These are phyloP conservation scores for Cyathus striatus DNA, from an alignment of 768 basidiomycete species.

Conservation along the genomic window DNA sequence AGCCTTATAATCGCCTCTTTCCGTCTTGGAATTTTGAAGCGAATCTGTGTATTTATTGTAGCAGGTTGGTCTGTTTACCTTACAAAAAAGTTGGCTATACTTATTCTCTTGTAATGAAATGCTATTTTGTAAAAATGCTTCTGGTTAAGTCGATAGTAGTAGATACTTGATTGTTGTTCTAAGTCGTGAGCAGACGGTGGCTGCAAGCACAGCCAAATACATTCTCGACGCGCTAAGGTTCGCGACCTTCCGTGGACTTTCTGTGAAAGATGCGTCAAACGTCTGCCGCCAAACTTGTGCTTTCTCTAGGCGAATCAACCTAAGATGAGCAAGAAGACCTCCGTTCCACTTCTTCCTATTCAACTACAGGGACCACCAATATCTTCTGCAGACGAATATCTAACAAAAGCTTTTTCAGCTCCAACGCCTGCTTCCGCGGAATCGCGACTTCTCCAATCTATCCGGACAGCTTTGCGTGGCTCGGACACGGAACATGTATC, in stretches of 20 bases:
- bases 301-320: background rate
- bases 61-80: too few relatives aligned
- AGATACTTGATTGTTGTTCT: too few relatives aligned
- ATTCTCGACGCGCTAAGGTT: background rate
- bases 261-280: background rate
- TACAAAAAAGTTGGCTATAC: background rate
- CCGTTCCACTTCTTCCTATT: background rate
- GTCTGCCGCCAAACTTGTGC: background rate
- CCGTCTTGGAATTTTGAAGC: background rate
- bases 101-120: slow-evolving; percentile 1
- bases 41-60: background rate
- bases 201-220: background rate
- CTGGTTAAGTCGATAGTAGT: too few relatives aligned
- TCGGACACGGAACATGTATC: slow-evolving; percentile 36
- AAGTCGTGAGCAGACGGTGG: too few relatives aligned
- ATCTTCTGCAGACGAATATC: slow-evolving; percentile 39
- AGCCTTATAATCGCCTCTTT: background rate
- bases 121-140: too few relatives aligned
- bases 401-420: slow-evolving; percentile 23
- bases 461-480: slow-evolving; percentile 56
- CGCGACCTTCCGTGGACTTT: too few relatives aligned
- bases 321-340: background rate
- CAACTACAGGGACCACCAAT: slow-evolving; percentile 31
- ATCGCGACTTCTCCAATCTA: slow-evolving; percentile 46
- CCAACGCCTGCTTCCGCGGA: slow-evolving; percentile 16